Conservation (phyloP, 306 rosid genomes). For the Ormosia emarginata region DNA sequence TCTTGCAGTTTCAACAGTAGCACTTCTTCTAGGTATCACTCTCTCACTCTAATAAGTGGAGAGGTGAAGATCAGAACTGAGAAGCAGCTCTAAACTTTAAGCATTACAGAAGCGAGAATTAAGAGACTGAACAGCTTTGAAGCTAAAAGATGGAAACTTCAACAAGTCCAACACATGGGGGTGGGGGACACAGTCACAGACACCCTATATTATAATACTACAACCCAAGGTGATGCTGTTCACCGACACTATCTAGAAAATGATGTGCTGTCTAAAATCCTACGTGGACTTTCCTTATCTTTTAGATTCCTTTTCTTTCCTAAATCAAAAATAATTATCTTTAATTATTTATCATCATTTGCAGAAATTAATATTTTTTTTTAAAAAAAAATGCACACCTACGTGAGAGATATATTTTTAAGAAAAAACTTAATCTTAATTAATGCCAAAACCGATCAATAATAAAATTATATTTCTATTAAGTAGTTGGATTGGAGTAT, state of each 20-base stretch:
- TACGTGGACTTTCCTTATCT: not conserved
- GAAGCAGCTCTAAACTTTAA: not conserved
- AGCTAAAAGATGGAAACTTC: not conserved
- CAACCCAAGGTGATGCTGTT: not conserved
- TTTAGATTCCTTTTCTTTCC: too few relatives aligned
- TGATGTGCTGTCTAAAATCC: slow-evolving; percentile 42
- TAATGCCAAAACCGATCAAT: too few relatives aligned
- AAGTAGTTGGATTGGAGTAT: not conserved
- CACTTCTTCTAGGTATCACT: not conserved
- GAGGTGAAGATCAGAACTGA: not conserved
- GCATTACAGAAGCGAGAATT: not conserved
- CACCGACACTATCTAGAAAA: slow-evolving; percentile 59
- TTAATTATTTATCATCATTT: too few relatives aligned
- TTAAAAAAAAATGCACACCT: too few relatives aligned
- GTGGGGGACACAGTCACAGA: not conserved
- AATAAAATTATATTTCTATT: too few relatives aligned
- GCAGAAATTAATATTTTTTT: too few relatives aligned
- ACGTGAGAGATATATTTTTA: too few relatives aligned
- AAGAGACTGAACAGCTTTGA: not conserved
- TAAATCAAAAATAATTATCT: too few relatives aligned
- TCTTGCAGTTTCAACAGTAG: not conserved
- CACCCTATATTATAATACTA: not conserved
- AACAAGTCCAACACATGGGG: slow-evolving; percentile 3
- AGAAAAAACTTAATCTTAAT: too few relatives aligned
- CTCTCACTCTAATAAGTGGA: not conserved